Evolutionary conservation across 2,329 filamentous ascomycete genomes (phyloP).

Genomic region (Colletotrichum musicola): DNA sequence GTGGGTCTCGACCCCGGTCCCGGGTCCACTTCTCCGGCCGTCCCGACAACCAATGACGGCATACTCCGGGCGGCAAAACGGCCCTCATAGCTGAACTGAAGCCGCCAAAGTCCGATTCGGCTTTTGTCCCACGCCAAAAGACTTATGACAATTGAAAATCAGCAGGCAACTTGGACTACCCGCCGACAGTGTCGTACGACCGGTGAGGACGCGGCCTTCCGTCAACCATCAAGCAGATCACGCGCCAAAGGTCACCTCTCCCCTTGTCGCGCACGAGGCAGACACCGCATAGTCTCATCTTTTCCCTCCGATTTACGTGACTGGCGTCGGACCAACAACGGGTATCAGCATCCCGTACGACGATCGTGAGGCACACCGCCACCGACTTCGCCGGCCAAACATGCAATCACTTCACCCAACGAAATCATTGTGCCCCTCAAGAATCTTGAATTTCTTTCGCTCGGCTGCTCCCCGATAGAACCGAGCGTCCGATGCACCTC

Average conservation of each 20-base stretch:
- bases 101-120: too few relatives aligned
- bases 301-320: neutral
- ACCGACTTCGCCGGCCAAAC: neutral
- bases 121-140: too few relatives aligned
- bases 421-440: neutral
- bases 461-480: neutral
- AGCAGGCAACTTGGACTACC: too few relatives aligned
- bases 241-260: neutral
- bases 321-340: neutral
- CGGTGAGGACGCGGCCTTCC: too few relatives aligned
- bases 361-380: neutral
- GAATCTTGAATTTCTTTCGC: neutral
- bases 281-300: neutral
- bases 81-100: too few relatives aligned
- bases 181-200: too few relatives aligned
- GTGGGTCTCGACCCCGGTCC: neutral
- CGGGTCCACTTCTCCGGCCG: too few relatives aligned
- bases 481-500: constrained; percentile 2
- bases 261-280: neutral
- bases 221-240: neutral
- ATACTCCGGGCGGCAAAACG: too few relatives aligned
- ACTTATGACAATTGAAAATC: too few relatives aligned
- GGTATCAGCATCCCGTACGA: neutral
- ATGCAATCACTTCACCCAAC: neutral
- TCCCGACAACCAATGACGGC: too few relatives aligned